Percentiles rank a stretch among this genome's conserved stretches.
Conservation (phyloP, 2,329 filamentous ascomycete species). For the Trichoderma afroharzianum region DNA sequence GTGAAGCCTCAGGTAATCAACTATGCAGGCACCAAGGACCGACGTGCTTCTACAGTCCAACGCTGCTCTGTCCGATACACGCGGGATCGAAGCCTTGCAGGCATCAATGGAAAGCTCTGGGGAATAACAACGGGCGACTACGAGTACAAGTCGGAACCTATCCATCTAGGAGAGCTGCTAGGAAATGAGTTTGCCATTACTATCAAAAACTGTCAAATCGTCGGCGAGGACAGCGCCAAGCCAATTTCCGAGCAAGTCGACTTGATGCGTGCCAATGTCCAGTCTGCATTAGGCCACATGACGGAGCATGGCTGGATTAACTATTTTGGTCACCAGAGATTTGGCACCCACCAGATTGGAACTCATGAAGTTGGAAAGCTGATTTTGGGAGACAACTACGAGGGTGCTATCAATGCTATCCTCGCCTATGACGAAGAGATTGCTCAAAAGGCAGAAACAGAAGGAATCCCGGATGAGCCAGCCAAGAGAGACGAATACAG, state of each 20-base stretch:
- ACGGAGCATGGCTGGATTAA: conserved; percentile 83
- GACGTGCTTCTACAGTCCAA: conserved; percentile 81
- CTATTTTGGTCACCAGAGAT: conserved; percentile 96
- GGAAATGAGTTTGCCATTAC: conserved; percentile 95
- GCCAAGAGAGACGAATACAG: conserved; percentile 72
- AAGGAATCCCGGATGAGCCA: conserved; percentile 39
- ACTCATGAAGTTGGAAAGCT: conserved; percentile 82
- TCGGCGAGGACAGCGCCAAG: conserved; percentile 32
- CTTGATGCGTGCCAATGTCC: conserved; percentile 39
- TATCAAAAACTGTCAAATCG: conserved; percentile 75
- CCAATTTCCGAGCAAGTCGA: conserved; percentile 29
- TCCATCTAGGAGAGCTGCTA: conserved; percentile 77
- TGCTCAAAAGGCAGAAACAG: conserved; percentile 42
- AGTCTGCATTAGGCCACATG: conserved; percentile 63
- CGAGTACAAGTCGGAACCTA: conserved; percentile 64
- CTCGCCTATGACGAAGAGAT: conserved; percentile 67
- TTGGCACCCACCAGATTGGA: conserved; percentile 81
- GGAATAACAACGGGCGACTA: conserved; percentile 74
- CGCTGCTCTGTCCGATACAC: conserved; percentile 62
- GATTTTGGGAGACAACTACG: conserved; percentile 77
- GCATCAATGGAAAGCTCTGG: conserved; percentile 60
- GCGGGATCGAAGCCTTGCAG: conserved; percentile 57
- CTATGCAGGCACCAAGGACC: conserved; percentile 84
- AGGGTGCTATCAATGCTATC: conserved; percentile 74
- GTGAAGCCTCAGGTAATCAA: conserved; percentile 71